Conservation (phyloP, 768 basidiomycete genomes). For the Auricularia sp. region DNA sequence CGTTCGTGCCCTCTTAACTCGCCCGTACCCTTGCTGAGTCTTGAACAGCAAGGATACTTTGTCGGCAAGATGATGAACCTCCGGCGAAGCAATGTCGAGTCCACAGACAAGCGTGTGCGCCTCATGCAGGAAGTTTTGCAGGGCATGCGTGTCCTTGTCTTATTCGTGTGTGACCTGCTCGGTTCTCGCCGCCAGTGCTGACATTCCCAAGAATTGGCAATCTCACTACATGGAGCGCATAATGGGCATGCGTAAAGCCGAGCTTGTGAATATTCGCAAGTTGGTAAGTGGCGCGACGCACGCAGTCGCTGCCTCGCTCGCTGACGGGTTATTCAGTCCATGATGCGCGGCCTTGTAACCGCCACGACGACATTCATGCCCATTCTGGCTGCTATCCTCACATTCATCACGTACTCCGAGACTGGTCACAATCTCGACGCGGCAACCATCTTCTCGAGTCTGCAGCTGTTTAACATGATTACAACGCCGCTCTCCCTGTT, state of each 20-base stretch:
- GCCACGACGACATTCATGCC: constrained; percentile 25
- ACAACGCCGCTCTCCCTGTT: constrained; percentile 44
- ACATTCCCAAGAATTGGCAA: not conserved
- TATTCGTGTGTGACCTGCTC: not conserved
- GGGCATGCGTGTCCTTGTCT: not conserved
- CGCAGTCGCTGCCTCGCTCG: not conserved
- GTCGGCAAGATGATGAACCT: not conserved
- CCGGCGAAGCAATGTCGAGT: not conserved
- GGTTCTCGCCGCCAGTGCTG: not conserved
- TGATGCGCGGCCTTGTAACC: not conserved
- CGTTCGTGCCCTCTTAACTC: not conserved
- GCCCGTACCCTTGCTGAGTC: not conserved
- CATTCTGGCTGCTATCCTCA: constrained; percentile 52
- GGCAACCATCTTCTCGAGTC: constrained; percentile 43
- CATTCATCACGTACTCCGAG: constrained; percentile 59
- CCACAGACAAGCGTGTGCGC: not conserved
- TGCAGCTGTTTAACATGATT: constrained; percentile 54
- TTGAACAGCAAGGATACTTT: not conserved
- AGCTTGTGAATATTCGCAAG: not conserved
- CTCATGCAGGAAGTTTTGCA: not conserved
- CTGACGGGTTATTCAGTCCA: not conserved
- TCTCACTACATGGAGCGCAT: not conserved
- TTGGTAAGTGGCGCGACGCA: not conserved
- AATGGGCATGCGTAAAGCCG: not conserved
- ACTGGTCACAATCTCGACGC: constrained; percentile 44